phyloP scores from a whole-genome alignment of 768 basidiomycete genomes.

The Rhodotorula kratochvilovae region DNA sequence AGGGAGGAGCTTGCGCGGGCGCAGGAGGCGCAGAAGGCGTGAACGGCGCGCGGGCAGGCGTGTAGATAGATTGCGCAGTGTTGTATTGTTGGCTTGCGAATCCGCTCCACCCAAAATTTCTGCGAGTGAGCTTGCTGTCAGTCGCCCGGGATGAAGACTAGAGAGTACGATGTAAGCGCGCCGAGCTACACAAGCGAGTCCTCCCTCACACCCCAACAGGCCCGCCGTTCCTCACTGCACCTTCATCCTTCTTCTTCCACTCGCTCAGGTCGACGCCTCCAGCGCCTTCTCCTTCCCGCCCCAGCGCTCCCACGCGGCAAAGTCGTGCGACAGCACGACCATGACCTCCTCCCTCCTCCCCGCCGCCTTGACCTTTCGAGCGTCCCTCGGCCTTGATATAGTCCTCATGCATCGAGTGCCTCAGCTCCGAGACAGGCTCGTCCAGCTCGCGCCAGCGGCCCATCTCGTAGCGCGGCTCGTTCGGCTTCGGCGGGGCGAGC shows the following conservation, averaged over 20 bases:
- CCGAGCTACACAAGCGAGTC: no score
- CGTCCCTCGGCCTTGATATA: constrained; percentile 8
- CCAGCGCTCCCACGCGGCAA: constrained; percentile 31
- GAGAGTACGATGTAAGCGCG: background rate
- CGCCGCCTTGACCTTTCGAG: constrained; percentile 25
- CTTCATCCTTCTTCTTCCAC: constrained; percentile 81
- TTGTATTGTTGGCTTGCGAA: background rate
- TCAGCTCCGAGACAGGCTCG: background rate
- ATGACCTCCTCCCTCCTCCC: constrained; percentile 20
- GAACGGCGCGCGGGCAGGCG: background rate
- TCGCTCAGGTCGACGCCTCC: constrained; percentile 81
- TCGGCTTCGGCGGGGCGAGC: background rate
- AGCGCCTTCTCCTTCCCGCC: constrained; percentile 31
- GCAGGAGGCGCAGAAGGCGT: background rate
- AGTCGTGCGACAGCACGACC: constrained; percentile 31
- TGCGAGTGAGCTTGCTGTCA: no score
- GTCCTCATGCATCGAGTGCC: constrained; percentile 30
- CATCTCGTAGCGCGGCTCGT: constrained; percentile 5
- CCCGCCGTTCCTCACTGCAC: background rate
- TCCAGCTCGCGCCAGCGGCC: constrained; percentile 5
- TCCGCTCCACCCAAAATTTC: no score
- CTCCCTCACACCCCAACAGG: constrained; percentile 27
- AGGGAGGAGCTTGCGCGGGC: constrained; percentile 8
- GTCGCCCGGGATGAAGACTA: no score
- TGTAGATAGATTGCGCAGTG: background rate